These are phyloP conservation scores for Stromatinia cepivora DNA, from an alignment of 2,329 filamentous ascomycete genomes.

Conservation along the genomic window DNA sequence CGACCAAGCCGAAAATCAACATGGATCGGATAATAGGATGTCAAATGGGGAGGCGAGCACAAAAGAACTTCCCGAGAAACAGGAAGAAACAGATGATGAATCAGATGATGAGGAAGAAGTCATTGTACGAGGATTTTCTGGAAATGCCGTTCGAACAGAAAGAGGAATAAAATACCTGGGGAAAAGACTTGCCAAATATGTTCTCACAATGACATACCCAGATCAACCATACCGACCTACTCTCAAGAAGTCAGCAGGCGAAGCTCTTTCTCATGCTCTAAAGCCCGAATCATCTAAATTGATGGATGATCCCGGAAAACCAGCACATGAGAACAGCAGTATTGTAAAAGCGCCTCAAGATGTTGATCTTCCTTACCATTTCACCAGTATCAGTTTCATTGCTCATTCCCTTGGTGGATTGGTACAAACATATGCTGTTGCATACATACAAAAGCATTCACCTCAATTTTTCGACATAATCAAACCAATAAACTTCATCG, in stretches of 20 bases:
- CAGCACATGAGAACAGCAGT: constrained; percentile 62
- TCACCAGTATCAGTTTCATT: constrained; percentile 94
- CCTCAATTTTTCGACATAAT: constrained; percentile 87
- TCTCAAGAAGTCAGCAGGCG: constrained; percentile 49
- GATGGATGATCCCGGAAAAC: constrained; percentile 48
- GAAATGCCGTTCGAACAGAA: constrained; percentile 89
- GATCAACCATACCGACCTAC: constrained; percentile 84
- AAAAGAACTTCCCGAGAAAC: constrained; percentile 9
- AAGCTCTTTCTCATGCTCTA: constrained; percentile 45
- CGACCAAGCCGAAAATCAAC: constrained; percentile 11
- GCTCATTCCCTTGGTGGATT: constrained; percentile 88
- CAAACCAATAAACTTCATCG: constrained; percentile 85
- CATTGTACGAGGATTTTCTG: constrained; percentile 84
- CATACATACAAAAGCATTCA: constrained; percentile 95
- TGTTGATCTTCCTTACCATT: constrained; percentile 66
- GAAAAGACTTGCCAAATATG: constrained; percentile 88
- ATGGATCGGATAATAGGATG: constrained; percentile 24
- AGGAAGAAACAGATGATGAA: constrained; percentile 32
- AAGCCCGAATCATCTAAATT: constrained; percentile 42
- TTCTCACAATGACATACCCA: constrained; percentile 87
- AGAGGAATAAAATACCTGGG: constrained; percentile 95
- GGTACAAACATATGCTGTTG: constrained; percentile 90
- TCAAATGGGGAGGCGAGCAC: constrained; percentile 25
- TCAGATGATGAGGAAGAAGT: constrained; percentile 75
- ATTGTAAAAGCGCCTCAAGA: constrained; percentile 50